A percentile compares a stretch with the other conserved stretches of the same genome.
These are phyloP conservation scores for Leishmania martiniquensis DNA, from an alignment of 208 protist genomes.

Conservation along the genomic window DNA sequence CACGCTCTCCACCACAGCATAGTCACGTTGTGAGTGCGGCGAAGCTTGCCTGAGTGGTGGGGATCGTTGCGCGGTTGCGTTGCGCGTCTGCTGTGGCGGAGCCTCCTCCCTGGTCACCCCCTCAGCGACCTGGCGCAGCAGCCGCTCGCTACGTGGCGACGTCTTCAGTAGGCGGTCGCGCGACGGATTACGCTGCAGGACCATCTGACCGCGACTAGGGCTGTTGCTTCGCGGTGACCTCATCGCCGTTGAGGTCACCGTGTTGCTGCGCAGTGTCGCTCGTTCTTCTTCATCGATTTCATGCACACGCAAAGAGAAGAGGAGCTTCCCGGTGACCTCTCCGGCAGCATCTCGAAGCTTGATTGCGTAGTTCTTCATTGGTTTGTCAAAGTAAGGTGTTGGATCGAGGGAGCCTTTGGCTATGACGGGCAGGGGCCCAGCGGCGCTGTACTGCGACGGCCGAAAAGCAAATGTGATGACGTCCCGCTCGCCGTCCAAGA, in stretches of 20 bases:
- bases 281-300: slow-evolving; percentile 29
- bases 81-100: not conserved
- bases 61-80: not conserved
- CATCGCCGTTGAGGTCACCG: not conserved
- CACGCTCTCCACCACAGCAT: slow-evolving; percentile 9
- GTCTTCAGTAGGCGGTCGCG: slow-evolving; percentile 22
- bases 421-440: slow-evolving; percentile 53
- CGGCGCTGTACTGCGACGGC: slow-evolving; percentile 50
- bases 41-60: not conserved
- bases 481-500: slow-evolving; percentile 44
- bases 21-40: not conserved
- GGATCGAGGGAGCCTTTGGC: slow-evolving; percentile 84
- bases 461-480: slow-evolving; percentile 75
- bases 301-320: slow-evolving; percentile 69
- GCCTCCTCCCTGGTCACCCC: too few relatives aligned
- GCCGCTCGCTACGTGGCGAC: not conserved
- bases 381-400: slow-evolving; percentile 61
- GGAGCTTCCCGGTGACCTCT: slow-evolving; percentile 75
- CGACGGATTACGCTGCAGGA: slow-evolving; percentile 15
- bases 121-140: not conserved
- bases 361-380: slow-evolving; percentile 87
- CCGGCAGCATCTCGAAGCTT: slow-evolving; percentile 73
- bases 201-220: not conserved
- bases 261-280: not conserved
- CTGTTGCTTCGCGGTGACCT: not conserved